Percentiles rank a stretch among this genome's conserved stretches.
These are phyloP conservation scores for Sanguinoderma infundibulare DNA, from an alignment of 1,284 basidiomycete species.

Conservation along the genomic window DNA sequence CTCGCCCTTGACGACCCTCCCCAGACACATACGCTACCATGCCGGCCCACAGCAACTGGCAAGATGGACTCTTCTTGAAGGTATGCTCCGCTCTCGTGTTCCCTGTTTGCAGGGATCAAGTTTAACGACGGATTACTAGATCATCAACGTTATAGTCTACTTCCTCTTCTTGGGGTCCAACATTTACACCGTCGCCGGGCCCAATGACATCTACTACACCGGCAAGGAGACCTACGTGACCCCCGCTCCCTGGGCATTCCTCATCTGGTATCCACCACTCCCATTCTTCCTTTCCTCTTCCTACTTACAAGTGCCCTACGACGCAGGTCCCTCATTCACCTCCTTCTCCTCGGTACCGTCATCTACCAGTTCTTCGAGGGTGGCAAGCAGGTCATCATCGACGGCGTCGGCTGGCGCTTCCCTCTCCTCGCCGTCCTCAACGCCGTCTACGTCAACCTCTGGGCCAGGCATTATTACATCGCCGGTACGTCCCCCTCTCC, in stretches of 20 bases:
- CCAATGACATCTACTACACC: constrained; percentile 67
- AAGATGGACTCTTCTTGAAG: constrained; percentile 81
- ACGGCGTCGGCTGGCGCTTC: constrained; percentile 89
- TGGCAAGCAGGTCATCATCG: constrained; percentile 85
- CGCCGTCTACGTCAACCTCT: constrained; percentile 84
- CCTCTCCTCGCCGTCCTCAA: constrained; percentile 86
- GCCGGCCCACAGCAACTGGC: constrained; percentile 52
- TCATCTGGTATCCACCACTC: constrained; percentile 62
- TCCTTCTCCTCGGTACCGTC: constrained; percentile 85
- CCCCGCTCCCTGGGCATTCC: constrained; percentile 87
- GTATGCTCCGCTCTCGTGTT: constrained; percentile 39
- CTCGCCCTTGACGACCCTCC: constrained; percentile 7
- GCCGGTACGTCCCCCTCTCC: constrained; percentile 49
- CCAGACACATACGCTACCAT: constrained; percentile 11
- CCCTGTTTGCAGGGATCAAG: neutral
- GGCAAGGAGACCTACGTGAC: constrained; percentile 89
- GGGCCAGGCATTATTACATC: constrained; percentile 75
- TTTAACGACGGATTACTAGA: constrained; percentile 39
- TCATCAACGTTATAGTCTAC: constrained; percentile 82
- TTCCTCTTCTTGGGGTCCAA: constrained; percentile 88
- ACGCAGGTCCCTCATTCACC: constrained; percentile 78
- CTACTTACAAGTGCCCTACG: constrained; percentile 1
- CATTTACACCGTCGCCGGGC: constrained; percentile 82
- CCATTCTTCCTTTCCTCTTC: neutral
- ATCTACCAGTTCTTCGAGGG: constrained; percentile 87